phyloP scores from a whole-genome alignment of 371 early-diverging fungal species.

The Blyttiomyces sp. region DNA sequence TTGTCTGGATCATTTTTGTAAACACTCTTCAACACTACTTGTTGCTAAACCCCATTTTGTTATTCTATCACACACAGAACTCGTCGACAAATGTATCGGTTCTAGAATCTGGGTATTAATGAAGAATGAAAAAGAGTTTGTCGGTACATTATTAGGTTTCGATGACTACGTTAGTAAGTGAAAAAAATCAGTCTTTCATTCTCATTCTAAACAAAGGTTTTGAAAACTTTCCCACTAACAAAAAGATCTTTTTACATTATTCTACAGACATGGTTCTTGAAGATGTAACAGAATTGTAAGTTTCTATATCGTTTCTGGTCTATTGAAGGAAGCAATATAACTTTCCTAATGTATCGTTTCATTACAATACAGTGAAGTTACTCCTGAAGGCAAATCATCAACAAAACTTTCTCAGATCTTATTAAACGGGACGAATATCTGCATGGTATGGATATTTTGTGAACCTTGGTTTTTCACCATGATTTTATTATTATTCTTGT shows the following conservation, averaged over 20 bases:
- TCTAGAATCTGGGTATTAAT: conserved; percentile 94
- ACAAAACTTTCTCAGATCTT: conserved; percentile 83
- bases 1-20: too few species aligned
- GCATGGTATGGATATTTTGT: conserved; percentile 87
- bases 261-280: conserved; percentile 89
- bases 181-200: neutral
- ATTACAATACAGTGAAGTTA: conserved; percentile 58
- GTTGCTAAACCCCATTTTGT: too few species aligned
- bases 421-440: conserved; percentile 94
- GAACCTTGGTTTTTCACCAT: too few species aligned
- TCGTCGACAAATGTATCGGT: conserved; percentile 97
- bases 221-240: neutral
- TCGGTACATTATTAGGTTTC: conserved; percentile 92
- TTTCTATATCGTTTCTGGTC: conserved; percentile 12
- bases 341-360: neutral
- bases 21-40: too few species aligned
- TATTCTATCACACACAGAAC: conserved; percentile 71
- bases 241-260: neutral
- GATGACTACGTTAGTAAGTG: conserved; percentile 93
- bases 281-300: conserved; percentile 92
- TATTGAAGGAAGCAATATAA: too few species aligned
- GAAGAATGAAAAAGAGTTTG: conserved; percentile 94
- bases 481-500: too few species aligned
- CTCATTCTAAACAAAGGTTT: neutral
- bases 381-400: conserved; percentile 71